A percentile compares a stretch with the other conserved stretches of the same genome.
Conservation (phyloP, 2,329 filamentous ascomycete species). For the Stagonosporopsis tanaceti region DNA sequence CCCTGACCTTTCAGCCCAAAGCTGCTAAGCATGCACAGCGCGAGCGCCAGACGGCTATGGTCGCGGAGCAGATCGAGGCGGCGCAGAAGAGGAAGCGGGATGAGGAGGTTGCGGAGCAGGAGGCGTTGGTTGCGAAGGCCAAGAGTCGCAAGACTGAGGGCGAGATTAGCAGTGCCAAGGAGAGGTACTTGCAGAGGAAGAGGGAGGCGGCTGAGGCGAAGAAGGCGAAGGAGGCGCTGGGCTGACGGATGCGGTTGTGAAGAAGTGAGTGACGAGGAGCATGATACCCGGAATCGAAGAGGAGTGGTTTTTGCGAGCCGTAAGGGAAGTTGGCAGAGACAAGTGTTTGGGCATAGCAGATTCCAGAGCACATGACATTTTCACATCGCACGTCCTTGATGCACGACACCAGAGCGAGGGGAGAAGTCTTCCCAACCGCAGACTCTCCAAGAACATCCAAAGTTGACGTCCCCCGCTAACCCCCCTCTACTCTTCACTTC, state of each 20-base stretch:
- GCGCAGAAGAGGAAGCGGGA: constrained; percentile 75
- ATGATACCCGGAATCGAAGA: neutral
- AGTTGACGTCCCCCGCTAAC: neutral
- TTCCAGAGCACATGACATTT: neutral
- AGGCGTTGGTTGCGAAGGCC: constrained; percentile 68
- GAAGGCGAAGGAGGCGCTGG: constrained; percentile 61
- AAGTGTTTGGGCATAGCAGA: neutral
- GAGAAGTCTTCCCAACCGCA: neutral
- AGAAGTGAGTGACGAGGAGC: neutral
- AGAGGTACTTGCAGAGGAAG: constrained; percentile 81
- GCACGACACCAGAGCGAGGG: neutral
- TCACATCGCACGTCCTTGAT: neutral
- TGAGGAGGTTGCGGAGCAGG: constrained; percentile 71
- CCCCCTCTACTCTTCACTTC: neutral
- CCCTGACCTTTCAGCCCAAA: constrained; percentile 42
- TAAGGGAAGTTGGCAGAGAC: neutral
- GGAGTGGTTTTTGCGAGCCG: neutral
- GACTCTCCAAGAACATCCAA: neutral
- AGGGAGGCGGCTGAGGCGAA: constrained; percentile 75
- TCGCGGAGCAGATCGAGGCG: constrained; percentile 79
- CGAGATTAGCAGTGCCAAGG: constrained; percentile 79
- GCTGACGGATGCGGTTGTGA: neutral
- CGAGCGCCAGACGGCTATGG: constrained; percentile 79
- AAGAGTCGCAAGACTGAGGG: constrained; percentile 81
- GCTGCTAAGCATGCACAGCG: constrained; percentile 69